Evolutionary conservation across 768 basidiomycete genomes (phyloP), one percentile per base, ranked within the genome.

Genomic region (Lactifluus piperatus): DNA sequence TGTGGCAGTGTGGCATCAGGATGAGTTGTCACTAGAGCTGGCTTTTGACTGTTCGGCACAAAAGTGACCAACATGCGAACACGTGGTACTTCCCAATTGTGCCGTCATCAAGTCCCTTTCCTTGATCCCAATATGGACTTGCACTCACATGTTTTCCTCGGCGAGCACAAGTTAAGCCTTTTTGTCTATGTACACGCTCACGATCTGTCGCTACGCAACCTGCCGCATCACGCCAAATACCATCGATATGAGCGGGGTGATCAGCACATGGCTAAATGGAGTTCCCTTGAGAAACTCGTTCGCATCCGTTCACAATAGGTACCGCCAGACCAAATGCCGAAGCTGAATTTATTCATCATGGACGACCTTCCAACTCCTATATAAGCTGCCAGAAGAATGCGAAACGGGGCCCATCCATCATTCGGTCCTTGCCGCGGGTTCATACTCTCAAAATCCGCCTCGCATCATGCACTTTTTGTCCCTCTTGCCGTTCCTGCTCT

Each of bases 121-220:
- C 26, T 37, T 55, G 11, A 46, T 0, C 45, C 54, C 18, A 24
- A 27, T 55, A 46, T 55, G 41, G 54, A 16, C n/a, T n/a, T n/a
- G n/a, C n/a, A n/a, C n/a, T n/a, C n/a, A n/a, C n/a, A n/a, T n/a
- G n/a, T n/a, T n/a, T n/a, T n/a, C n/a, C n/a, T n/a, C n/a, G n/a
- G n/a, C n/a, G n/a, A n/a, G n/a, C n/a, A n/a, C n/a, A n/a, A n/a
- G n/a, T n/a, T n/a, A 5, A n/a, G 5, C 10, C 8, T 13, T 55
- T 55, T 46, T 46, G 22, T 54, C 18, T 46, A 1, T 36, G 36
- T 36, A 14, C 41, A 2, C 27, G 4, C 13, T n/a, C 16, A 7
- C 53, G 14, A 29, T 18, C 13, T 20, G 55, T 56, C 55, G 55
- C 55, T 49, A 56, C 27, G 55, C 55, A 50, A 56, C 55, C 4